These are phyloP conservation scores for Geotrichum europaeum DNA, from an alignment of 1,139 yeast genomes.

Conservation along the genomic window DNA sequence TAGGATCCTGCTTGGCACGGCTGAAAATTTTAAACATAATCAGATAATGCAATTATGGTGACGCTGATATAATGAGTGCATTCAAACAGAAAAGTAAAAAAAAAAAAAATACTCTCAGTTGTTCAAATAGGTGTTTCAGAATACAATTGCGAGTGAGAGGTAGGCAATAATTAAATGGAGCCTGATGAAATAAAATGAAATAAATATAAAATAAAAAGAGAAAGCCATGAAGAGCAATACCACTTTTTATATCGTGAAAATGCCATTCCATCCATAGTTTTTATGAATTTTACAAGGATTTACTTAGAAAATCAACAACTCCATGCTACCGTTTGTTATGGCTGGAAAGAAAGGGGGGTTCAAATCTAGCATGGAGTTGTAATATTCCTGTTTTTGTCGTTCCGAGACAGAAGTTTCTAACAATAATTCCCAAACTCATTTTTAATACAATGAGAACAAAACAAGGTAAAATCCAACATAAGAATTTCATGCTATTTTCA, in stretches of 20 bases:
- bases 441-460: background rate
- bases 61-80: background rate
- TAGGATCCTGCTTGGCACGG: background rate
- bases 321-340: background rate
- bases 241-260: background rate
- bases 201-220: background rate
- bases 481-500: background rate
- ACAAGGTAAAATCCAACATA: background rate
- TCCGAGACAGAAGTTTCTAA: background rate
- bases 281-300: background rate
- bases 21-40: background rate
- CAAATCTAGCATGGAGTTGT: background rate
- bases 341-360: background rate
- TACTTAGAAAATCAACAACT: background rate
- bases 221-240: background rate
- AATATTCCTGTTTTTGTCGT: background rate
- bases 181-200: background rate
- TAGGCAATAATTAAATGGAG: no score
- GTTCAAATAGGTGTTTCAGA: background rate
- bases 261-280: background rate
- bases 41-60: background rate
- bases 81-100: background rate
- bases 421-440: background rate
- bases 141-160: background rate
- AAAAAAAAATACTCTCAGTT: background rate